These are phyloP conservation scores for Acacia crassicarpa DNA, from an alignment of 306 rosid species.

Conservation along the genomic window DNA sequence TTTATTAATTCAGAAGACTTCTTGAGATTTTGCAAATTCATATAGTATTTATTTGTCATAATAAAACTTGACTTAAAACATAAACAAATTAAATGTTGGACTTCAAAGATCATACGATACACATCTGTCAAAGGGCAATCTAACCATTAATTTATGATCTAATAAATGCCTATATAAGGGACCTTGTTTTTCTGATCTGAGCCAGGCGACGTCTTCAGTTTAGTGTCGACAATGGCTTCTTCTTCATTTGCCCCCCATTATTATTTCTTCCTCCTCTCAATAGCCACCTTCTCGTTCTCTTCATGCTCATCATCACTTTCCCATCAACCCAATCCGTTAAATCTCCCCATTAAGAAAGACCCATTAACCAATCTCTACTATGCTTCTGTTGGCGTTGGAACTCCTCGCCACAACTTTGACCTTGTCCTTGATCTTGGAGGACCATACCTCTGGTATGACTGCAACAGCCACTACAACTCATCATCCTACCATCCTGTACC, in stretches of 20 bases:
- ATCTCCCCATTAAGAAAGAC: slow-evolving; percentile 44
- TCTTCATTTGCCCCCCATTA: background rate
- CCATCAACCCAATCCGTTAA: background rate
- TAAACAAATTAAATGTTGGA: too few relatives aligned
- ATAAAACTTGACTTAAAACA: too few relatives aligned
- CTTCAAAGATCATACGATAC: too few relatives aligned
- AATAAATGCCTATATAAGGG: too few relatives aligned
- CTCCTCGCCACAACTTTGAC: slow-evolving; percentile 31
- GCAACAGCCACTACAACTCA: slow-evolving; percentile 36
- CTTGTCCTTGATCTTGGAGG: slow-evolving; percentile 43
- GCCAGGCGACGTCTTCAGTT: background rate
- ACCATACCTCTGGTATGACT: slow-evolving; percentile 36
- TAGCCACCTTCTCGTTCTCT: background rate
- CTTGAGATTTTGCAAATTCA: too few relatives aligned
- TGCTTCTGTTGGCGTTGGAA: slow-evolving; percentile 42
- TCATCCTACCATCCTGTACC: slow-evolving; percentile 21
- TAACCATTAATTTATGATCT: background rate
- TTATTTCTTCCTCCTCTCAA: slow-evolving; percentile 1
- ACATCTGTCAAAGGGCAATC: background rate
- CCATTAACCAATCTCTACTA: slow-evolving; percentile 40
- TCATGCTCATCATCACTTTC: background rate
- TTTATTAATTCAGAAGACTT: too few relatives aligned
- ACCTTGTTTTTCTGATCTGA: background rate
- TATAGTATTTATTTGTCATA: too few relatives aligned
- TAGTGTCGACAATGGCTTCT: background rate